phyloP scores from a whole-genome alignment of 345 rosid species.

The Boechera stricta region DNA sequence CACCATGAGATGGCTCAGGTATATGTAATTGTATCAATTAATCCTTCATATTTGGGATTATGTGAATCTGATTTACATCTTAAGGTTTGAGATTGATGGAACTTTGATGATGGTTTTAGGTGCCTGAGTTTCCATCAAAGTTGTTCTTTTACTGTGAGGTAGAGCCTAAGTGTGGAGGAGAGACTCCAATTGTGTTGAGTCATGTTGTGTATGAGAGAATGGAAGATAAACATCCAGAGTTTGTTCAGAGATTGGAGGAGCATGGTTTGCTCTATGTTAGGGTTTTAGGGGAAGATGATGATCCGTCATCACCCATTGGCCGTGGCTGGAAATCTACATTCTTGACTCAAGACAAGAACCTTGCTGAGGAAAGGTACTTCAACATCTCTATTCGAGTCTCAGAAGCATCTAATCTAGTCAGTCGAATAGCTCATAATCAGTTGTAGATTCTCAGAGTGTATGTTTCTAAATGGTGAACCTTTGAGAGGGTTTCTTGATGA shows the following conservation, averaged over 20 bases:
- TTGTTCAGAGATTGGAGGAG: conserved; percentile 67
- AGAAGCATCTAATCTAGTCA: too few species aligned
- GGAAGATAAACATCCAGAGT: conserved; percentile 69
- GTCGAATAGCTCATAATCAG: neutral
- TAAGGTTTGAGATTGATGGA: neutral
- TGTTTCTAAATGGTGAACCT: neutral
- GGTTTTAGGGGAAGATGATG: conserved; percentile 76
- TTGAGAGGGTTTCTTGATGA: neutral
- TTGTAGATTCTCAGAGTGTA: neutral
- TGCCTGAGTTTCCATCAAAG: conserved; percentile 88
- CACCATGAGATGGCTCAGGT: conserved; percentile 99
- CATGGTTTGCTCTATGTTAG: conserved; percentile 75
- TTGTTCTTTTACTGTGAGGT: conserved; percentile 90
- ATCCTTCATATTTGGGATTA: neutral
- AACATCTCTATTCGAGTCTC: neutral
- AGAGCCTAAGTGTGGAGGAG: conserved; percentile 87
- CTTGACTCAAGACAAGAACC: conserved; percentile 69
- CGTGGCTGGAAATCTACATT: conserved; percentile 97
- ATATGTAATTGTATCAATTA: neutral
- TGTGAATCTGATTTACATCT: neutral
- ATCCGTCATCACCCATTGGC: conserved; percentile 87
- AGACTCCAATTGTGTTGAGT: conserved; percentile 89
- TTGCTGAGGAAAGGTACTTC: conserved; percentile 73
- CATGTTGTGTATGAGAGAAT: conserved; percentile 79
- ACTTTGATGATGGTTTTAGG: conserved; percentile 47